phyloP scores from a whole-genome alignment of 176 grass and related monocot species.

The Carex pumila region DNA sequence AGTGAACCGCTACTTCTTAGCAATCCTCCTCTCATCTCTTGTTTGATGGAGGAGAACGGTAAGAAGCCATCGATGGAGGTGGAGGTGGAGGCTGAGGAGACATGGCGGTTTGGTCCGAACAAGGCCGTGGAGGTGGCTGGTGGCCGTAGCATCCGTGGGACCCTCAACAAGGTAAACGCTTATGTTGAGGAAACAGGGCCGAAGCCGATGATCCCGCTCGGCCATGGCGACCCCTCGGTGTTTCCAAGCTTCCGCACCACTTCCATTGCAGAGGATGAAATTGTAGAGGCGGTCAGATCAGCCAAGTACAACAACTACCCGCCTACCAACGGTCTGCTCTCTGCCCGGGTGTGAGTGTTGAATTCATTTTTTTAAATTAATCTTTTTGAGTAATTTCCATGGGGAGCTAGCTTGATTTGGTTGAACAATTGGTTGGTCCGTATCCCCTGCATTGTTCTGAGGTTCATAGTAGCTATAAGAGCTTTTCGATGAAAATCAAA shows the following conservation, averaged over 20 bases:
- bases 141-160: slow-evolving; percentile 37
- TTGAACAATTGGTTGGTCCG: background rate
- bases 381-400: background rate
- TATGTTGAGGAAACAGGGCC: slow-evolving; percentile 24
- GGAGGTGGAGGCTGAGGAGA: background rate
- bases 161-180: slow-evolving; percentile 26
- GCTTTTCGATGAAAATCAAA: background rate
- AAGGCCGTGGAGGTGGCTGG: slow-evolving; percentile 19
- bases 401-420: background rate
- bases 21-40: background rate
- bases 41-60: background rate
- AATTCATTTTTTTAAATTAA: background rate
- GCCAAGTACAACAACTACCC: slow-evolving; percentile 51
- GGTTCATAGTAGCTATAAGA: background rate
- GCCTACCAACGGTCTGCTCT: slow-evolving; percentile 21
- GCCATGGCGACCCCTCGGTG: slow-evolving; percentile 52
- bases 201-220: slow-evolving; percentile 41
- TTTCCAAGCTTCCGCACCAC: slow-evolving; percentile 63
- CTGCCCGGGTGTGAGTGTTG: slow-evolving; percentile 59
- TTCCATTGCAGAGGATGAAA: slow-evolving; percentile 48
- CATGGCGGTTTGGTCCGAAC: slow-evolving; percentile 40
- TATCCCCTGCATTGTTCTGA: background rate
- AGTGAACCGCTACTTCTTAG: no score
- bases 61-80: background rate
- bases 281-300: slow-evolving; percentile 52